Evolutionary conservation across 2,329 filamentous ascomycete species (phyloP), one percentile per base, ranked within the genome.

Genomic region (Phaeosphaeria sp.): DNA sequence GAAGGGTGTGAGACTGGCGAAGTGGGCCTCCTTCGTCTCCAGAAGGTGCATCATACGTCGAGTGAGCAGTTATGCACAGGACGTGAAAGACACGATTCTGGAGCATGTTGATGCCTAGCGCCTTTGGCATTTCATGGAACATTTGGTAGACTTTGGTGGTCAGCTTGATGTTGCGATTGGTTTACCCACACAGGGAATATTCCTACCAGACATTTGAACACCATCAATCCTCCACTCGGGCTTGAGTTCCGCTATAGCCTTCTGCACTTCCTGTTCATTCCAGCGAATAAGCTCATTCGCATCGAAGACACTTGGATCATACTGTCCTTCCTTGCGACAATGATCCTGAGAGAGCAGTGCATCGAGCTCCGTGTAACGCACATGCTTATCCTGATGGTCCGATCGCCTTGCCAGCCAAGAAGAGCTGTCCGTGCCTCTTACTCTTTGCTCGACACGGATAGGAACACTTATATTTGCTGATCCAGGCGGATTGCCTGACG

Each of bases 81-180:
- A 89, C 86, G 17, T 87, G 83, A 64, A 92, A 93, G 2, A 86
- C 83, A 49, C 90, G 86, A 61, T 88, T 84, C 56, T 82, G 81
- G 7, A 92, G 79, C n/a, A 86, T 81, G 2, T 81, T 49, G 4
- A 59, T 84, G 2, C 64, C 59, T 30, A 50, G 49, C 2, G 58
- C 39, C 33, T 55, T 59, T 4, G 66, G 84, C 33, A 92, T 81
- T 46, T 81, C 80, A 73, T 92, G 90, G 54, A 83, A 83, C 82
- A 90, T 90, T 77, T 91, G 87, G 60, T 84, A 83, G 21, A 90
- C 78, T 65, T 71, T 68, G 24, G 21, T 6, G 18, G 43, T 68
- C 17, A 68, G 64, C 51, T 45, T 40, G 20, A 39, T 7, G 6
- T 2, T 11, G n/a, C n/a, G 15, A 5, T 39, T 15, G 4, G 13